phyloP scores from a whole-genome alignment of 2,329 filamentous ascomycete genomes.

The Lecanicillium sp. region DNA sequence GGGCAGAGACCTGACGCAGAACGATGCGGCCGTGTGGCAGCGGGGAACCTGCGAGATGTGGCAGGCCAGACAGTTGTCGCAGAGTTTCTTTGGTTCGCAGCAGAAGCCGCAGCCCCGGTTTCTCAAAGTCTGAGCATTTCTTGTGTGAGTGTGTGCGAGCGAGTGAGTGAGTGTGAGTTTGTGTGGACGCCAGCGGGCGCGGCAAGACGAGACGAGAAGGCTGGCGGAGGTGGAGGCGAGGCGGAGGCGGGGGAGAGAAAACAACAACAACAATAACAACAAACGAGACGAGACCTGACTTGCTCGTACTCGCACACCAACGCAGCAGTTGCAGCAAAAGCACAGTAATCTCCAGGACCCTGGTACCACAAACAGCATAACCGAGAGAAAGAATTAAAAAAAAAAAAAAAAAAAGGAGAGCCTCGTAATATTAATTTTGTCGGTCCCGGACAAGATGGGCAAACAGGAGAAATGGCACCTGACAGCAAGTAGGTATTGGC shows the following conservation, averaged over 20 bases:
- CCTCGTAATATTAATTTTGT: background rate
- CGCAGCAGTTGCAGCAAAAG: too few species aligned
- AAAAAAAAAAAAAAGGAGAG: too few species aligned
- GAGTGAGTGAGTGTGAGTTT: too few species aligned
- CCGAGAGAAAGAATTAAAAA: too few species aligned
- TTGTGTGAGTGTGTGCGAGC: background rate
- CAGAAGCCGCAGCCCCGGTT: background rate
- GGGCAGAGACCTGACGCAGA: background rate
- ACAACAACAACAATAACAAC: slow-evolving; percentile 9
- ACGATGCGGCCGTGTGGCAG: background rate
- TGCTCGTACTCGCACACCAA: too few species aligned
- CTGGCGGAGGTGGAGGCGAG: background rate
- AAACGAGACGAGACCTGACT: background rate
- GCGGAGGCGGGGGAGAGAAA: slow-evolving; percentile 5
- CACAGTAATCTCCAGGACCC: too few species aligned
- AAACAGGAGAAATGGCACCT: slow-evolving; percentile 8
- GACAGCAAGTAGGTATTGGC: slow-evolving; percentile 10
- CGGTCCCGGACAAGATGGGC: background rate
- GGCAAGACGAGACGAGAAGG: background rate
- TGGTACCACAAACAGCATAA: too few species aligned
- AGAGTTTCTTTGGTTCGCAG: slow-evolving; percentile 12
- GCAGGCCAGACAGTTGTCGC: slow-evolving; percentile 8
- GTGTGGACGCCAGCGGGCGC: too few species aligned
- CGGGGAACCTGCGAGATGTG: background rate
- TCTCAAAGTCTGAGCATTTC: background rate